Evolutionary conservation across 2,329 filamentous ascomycete genomes (phyloP), one percentile per base, ranked within the genome.

Genomic region (Botrytis cinerea): DNA sequence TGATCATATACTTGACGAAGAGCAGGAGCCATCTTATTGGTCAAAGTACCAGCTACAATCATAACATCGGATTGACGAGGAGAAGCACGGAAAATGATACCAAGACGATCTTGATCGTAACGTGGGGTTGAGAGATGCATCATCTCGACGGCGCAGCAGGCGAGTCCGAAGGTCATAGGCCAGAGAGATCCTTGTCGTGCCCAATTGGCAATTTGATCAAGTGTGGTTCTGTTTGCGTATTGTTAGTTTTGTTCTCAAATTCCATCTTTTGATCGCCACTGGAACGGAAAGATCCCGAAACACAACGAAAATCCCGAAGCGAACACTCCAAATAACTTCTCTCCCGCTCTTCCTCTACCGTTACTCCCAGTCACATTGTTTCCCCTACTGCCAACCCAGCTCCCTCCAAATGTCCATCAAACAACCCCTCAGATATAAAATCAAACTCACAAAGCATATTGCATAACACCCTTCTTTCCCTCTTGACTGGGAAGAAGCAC

Each of bases 1-100:
- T 97, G 94, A 83, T 97, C 94, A 85, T 97, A 97, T 75, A 97
- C 92, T 84, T 96, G 93, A 83, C 94, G 88, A 81, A 97, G 85
- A 48, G 94, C 94, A 2, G 94, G 93, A 1, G 93, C 94, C 94
- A 97, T 97, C 87, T 97, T 97, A 87, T 97, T 97, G 78, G 93
- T 97, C 75, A 97, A 88, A 45, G 94, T 97, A 74, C 94, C 94
- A 40, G 94, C 94, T 35, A 97, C 94, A 80, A 97, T 96, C 93
- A 97, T 96, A 77, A 97, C 92, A 83, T 97, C 94, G 75, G 93
- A 93, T 83, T 97, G 93, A 76, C 93, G 91, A 1, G 93, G 93
- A 22, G 93, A 95, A 74, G 93, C 93, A 78, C 93, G 91, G 88
- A 96, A 97, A 82, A 97, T 96, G 82, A 97, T 96, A 76, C 94